Conservation (phyloP, 345 rosid genomes). For the Atalantia buxifolia region DNA sequence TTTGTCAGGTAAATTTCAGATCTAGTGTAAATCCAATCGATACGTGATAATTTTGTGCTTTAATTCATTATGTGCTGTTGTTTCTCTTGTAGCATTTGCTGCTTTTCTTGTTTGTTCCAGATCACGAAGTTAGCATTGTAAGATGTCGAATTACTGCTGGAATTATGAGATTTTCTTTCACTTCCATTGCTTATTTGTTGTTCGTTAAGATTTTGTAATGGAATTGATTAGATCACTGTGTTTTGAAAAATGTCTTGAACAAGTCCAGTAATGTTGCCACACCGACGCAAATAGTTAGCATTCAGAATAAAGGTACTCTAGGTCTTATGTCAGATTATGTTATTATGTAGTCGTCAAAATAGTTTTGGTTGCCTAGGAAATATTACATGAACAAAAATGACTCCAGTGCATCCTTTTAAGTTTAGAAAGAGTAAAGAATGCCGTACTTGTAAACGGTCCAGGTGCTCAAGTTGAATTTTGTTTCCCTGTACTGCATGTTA, state of each 20-base stretch:
- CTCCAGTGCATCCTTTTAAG: constrained; percentile 3
- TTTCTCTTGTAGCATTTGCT: background rate
- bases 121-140: background rate
- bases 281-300: background rate
- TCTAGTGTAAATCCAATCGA: constrained; percentile 33
- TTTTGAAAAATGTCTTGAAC: background rate
- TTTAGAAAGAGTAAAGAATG: background rate
- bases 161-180: background rate
- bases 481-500: background rate
- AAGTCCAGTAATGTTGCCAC: background rate
- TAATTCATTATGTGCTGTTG: background rate
- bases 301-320: background rate
- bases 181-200: background rate
- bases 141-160: constrained; percentile 3
- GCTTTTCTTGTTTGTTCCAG: background rate
- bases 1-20: constrained; percentile 50
- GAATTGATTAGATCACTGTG: background rate
- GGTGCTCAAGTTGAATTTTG: background rate
- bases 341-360: background rate
- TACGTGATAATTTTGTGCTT: background rate
- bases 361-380: background rate
- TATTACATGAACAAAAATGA: background rate
- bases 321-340: background rate
- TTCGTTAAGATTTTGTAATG: background rate
- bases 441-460: background rate